Evolutionary conservation across 345 rosid genomes (phyloP).

Genomic region (Salix purpurea): DNA sequence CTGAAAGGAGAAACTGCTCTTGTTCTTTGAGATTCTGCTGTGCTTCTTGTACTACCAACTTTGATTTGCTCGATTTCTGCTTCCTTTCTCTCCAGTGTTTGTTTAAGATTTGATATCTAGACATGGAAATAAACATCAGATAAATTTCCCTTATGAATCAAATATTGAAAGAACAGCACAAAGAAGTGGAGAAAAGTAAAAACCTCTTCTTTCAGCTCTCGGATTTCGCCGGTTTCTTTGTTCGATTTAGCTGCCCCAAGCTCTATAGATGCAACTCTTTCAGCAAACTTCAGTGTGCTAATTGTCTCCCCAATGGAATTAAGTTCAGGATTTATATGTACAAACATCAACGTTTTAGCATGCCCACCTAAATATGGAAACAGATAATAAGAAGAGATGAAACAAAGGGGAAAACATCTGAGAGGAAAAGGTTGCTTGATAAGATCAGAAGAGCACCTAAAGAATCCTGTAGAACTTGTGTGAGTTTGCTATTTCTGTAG

Average conservation of each 20-base stretch:
- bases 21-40: constrained; percentile 52
- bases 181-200: constrained; percentile 5
- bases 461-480: constrained; percentile 92
- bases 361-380: constrained; percentile 64
- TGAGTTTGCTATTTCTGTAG: constrained; percentile 93
- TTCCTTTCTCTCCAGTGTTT: constrained; percentile 78
- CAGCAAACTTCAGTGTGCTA: constrained; percentile 94
- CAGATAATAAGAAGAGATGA: background rate
- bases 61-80: constrained; percentile 71
- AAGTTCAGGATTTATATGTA: constrained; percentile 83
- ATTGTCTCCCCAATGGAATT: constrained; percentile 83
- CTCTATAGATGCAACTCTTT: constrained; percentile 90
- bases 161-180: background rate
- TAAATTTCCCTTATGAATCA: background rate
- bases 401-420: background rate
- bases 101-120: constrained; percentile 74
- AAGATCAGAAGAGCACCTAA: constrained; percentile 45
- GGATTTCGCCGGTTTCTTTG: constrained; percentile 87
- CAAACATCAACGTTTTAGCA: constrained; percentile 95
- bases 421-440: background rate
- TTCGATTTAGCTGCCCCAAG: constrained; percentile 92
- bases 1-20: constrained; percentile 90
- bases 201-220: constrained; percentile 93
- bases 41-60: constrained; percentile 34
- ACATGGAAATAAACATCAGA: background rate